Evolutionary conservation across 1,284 basidiomycete genomes (phyloP).

Genomic region (Lentinula novae-zelandiae): DNA sequence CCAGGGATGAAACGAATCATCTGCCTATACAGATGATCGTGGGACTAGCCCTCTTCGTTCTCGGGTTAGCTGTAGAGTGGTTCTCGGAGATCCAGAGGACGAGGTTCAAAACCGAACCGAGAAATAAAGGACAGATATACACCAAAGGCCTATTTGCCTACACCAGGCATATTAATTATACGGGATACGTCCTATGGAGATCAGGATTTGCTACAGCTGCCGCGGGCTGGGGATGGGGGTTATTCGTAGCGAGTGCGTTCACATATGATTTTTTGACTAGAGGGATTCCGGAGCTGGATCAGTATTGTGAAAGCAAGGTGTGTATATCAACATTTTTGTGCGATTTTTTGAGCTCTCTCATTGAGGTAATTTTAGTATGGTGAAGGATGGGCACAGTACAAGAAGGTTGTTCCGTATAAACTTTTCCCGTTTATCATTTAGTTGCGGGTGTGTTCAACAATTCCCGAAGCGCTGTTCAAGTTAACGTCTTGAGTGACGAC

Average conservation of each 20-base stretch:
- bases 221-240: conserved; percentile 2
- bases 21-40: neutral
- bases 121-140: conserved; percentile 20
- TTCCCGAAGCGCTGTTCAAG: no score
- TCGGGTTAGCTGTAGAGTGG: conserved; percentile 18
- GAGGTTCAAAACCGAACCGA: conserved; percentile 19
- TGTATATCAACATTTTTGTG: neutral
- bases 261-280: conserved; percentile 7
- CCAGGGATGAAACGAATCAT: neutral
- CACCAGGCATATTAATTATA: conserved; percentile 20
- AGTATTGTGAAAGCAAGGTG: conserved; percentile 3
- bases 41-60: conserved; percentile 13
- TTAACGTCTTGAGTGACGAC: no score
- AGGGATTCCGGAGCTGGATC: conserved; percentile 12
- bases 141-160: conserved; percentile 17
- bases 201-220: conserved; percentile 17
- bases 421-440: conserved; percentile 19
- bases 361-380: conserved; percentile 9
- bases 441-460: neutral
- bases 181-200: conserved; percentile 20
- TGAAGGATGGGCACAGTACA: conserved; percentile 18
- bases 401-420: conserved; percentile 17
- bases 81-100: conserved; percentile 18
- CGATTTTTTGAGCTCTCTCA: neutral
- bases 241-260: neutral